A percentile compares a stretch with the other conserved stretches of the same genome.
Conservation (phyloP, 805 yeast species). For the Hagleromyces aurorensis region DNA sequence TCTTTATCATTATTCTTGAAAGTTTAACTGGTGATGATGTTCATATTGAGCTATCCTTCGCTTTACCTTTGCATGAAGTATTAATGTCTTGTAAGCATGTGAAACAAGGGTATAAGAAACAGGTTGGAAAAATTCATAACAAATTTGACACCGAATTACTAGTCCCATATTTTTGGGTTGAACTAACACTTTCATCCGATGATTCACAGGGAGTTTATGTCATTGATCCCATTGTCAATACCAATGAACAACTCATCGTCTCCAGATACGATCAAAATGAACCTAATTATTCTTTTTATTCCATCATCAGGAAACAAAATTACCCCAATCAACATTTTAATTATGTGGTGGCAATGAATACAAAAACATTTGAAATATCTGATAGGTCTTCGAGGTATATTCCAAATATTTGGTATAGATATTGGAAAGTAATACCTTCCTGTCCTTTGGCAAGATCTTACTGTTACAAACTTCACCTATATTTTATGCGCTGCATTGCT, state of each 20-base stretch:
- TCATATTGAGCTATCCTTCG: slow-evolving; percentile 16
- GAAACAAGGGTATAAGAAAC: slow-evolving; percentile 3
- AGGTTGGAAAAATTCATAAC: slow-evolving; percentile 14
- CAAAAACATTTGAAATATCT: slow-evolving; percentile 3
- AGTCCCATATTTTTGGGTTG: slow-evolving; percentile 25
- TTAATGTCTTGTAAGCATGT: slow-evolving; percentile 3
- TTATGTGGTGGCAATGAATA: slow-evolving; percentile 15
- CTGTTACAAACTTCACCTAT: slow-evolving; percentile 7
- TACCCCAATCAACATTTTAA: slow-evolving; percentile 11
- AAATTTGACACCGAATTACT: slow-evolving; percentile 21
- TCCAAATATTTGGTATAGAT: slow-evolving; percentile 14
- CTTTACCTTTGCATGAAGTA: slow-evolving; percentile 18
- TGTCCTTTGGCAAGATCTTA: slow-evolving; percentile 5
- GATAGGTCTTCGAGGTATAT: slow-evolving; percentile 24
- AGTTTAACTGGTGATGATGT: slow-evolving; percentile 9
- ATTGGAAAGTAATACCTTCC: slow-evolving; percentile 6
- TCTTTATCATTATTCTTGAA: slow-evolving; percentile 18
- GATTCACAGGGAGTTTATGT: slow-evolving; percentile 8
- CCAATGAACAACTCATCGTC: slow-evolving; percentile 12
- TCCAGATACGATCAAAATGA: slow-evolving; percentile 7
- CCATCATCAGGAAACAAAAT: slow-evolving; percentile 2
- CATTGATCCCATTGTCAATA: slow-evolving; percentile 21
- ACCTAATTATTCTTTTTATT: slow-evolving; percentile 8
- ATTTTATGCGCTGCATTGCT: too few relatives aligned
- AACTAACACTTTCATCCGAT: slow-evolving; percentile 6